Base-by-base conservation (phyloP, 345 rosid species). In the Gynandropsis gynandra region DNA sequence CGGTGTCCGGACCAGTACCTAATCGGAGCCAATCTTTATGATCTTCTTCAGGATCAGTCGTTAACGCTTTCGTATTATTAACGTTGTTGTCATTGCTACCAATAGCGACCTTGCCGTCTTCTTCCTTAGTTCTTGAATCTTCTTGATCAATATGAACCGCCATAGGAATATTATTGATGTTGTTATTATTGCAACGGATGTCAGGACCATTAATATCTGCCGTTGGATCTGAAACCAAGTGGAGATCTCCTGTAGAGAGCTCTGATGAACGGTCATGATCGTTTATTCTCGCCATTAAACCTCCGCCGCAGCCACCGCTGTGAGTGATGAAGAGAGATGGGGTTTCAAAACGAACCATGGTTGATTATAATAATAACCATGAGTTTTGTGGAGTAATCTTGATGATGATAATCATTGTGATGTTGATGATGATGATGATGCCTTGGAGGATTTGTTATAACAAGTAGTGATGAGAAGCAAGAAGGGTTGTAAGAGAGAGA, bases 21-120 rank as follows among this genome's bases (percentile, higher is more conserved):
- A 92, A 70, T 44, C 78, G 81, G 14, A 92, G 86, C 98, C 98
- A 92, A 20, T 70, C 74, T 45, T 77, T 78, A 41, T 77, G 81
- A 54, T 50, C 66, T 19, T 61, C 66, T 38, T 72, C 73, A 45
- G 62, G 68, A 42, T 16, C 48, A 11, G 8, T 16, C 10, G 10
- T 10, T 5, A 16, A 3, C 19, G 45, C 13, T 11, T 10, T 16
- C 16, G 44, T 32, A 29, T 54, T 54, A 29, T 11, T 35, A n/a
- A n/a, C n/a, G n/a, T n/a, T n/a, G n/a, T n/a, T n/a, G n/a, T n/a
- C n/a, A n/a, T n/a, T n/a, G n/a, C n/a, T n/a, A 54, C 15, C 42
- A 32, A 39, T 43, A 53, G 54, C 47, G 17, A 34, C 47, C 46
- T 33, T 52, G 61, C 50, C 55, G 10, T 56, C 16, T 14, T 56